Conservation (phyloP, 2,329 filamentous ascomycete genomes). For the Fusarium chuoi region DNA sequence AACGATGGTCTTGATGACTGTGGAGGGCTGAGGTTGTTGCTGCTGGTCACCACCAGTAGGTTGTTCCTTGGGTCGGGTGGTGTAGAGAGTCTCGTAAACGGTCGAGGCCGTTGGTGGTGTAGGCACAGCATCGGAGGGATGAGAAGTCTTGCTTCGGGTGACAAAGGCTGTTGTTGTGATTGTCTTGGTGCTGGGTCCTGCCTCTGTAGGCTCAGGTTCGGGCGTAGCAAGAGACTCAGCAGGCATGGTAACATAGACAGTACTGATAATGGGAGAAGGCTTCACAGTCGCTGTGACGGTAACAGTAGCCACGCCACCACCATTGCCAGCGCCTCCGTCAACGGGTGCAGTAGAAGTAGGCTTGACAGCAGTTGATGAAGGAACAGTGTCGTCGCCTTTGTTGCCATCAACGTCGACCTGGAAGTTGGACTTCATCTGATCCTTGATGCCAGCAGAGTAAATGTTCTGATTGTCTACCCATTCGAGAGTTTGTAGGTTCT, state of each 20-base stretch:
- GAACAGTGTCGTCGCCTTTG: slow-evolving; percentile 31
- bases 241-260: slow-evolving; percentile 51
- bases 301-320: slow-evolving; percentile 40
- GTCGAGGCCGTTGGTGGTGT: slow-evolving; percentile 28
- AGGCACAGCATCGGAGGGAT: slow-evolving; percentile 13
- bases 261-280: slow-evolving; percentile 52
- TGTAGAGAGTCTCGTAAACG: slow-evolving; percentile 33
- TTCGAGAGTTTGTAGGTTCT: slow-evolving; percentile 36
- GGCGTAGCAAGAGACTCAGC: slow-evolving; percentile 31
- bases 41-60: slow-evolving; percentile 11
- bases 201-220: slow-evolving; percentile 15
- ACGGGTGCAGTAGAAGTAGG: slow-evolving; percentile 22
- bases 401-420: slow-evolving; percentile 53
- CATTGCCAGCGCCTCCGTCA: slow-evolving; percentile 20
- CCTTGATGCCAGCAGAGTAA: slow-evolving; percentile 56
- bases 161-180: slow-evolving; percentile 36
- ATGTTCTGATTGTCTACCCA: slow-evolving; percentile 54
- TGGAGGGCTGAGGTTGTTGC: slow-evolving; percentile 28
- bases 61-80: slow-evolving; percentile 22
- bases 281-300: slow-evolving; percentile 53
- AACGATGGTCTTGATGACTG: slow-evolving; percentile 25
- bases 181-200: slow-evolving; percentile 33
- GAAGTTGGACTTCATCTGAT: slow-evolving; percentile 59
- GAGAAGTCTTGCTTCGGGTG: slow-evolving; percentile 19
- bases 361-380: slow-evolving; percentile 27